Conservation (phyloP, 164 flowering plant species). For the Magnolia changhungtana region DNA sequence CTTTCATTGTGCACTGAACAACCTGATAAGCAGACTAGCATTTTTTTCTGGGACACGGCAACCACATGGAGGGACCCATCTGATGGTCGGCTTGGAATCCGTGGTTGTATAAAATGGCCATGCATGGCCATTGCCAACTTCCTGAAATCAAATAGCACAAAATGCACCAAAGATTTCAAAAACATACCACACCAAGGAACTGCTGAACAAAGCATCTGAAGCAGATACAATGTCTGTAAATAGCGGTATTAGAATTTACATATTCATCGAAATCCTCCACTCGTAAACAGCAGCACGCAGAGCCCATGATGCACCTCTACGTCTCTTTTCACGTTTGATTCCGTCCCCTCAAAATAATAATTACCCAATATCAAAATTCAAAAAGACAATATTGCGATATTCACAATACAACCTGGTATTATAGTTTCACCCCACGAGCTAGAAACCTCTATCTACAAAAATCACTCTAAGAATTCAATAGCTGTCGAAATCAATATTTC, state of each 20-base stretch:
- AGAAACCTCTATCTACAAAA: background rate
- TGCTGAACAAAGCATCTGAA: constrained; percentile 62
- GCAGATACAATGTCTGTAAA: constrained; percentile 69
- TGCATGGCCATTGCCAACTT: background rate
- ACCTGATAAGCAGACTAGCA: background rate
- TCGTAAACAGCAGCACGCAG: constrained; percentile 76
- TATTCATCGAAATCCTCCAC: constrained; percentile 64
- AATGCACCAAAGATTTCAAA: background rate
- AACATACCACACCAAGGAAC: constrained; percentile 57
- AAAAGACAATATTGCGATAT: no score
- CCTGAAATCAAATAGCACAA: background rate
- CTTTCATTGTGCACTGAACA: background rate
- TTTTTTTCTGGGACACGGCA: background rate
- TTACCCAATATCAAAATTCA: background rate
- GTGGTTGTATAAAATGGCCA: background rate
- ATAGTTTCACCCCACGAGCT: background rate
- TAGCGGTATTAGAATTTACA: constrained; percentile 48
- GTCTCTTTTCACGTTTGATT: background rate
- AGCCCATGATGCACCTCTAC: constrained; percentile 51
- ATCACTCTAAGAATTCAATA: background rate
- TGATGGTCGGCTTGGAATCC: background rate
- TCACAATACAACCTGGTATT: background rate
- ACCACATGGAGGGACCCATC: background rate
- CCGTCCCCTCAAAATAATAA: background rate
- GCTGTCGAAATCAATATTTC: background rate